These are phyloP conservation scores for Gossypium turneri DNA, from an alignment of 345 rosid species.

Conservation along the genomic window DNA sequence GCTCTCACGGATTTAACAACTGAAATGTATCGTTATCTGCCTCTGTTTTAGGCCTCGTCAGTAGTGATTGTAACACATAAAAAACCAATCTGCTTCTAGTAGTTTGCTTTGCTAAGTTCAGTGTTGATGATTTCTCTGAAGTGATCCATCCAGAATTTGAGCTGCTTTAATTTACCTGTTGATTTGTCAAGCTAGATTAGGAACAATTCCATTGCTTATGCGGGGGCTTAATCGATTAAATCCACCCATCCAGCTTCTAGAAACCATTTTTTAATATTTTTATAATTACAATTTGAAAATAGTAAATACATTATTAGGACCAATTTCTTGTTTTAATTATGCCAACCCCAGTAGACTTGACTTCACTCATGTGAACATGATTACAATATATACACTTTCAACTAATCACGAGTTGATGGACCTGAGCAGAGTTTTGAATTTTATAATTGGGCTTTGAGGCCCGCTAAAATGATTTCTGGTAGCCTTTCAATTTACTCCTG, in stretches of 20 bases:
- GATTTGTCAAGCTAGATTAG: neutral
- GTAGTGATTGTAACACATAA: neutral
- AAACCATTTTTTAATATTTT: too few relatives aligned
- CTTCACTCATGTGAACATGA: too few relatives aligned
- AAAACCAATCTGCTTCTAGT: neutral
- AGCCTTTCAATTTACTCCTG: too few relatives aligned
- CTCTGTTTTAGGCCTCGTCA: neutral
- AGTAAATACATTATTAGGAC: too few relatives aligned
- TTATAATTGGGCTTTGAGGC: too few relatives aligned
- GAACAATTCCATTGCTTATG: neutral
- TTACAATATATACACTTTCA: too few relatives aligned
- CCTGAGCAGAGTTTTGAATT: too few relatives aligned
- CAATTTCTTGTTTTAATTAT: too few relatives aligned
- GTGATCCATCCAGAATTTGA: neutral
- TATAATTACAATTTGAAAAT: too few relatives aligned
- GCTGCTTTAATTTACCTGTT: neutral
- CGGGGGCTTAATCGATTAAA: neutral
- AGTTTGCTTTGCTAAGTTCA: neutral
- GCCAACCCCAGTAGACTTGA: too few relatives aligned
- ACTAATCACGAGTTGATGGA: too few relatives aligned
- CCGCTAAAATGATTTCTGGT: too few relatives aligned
- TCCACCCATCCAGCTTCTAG: neutral
- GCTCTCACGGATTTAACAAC: neutral
- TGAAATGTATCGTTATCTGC: neutral
- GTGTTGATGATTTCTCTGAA: neutral